Percentiles rank a stretch among this genome's conserved stretches.
These are phyloP conservation scores for Microstegium vimineum DNA, from an alignment of 176 grass and related monocot species.

Conservation along the genomic window DNA sequence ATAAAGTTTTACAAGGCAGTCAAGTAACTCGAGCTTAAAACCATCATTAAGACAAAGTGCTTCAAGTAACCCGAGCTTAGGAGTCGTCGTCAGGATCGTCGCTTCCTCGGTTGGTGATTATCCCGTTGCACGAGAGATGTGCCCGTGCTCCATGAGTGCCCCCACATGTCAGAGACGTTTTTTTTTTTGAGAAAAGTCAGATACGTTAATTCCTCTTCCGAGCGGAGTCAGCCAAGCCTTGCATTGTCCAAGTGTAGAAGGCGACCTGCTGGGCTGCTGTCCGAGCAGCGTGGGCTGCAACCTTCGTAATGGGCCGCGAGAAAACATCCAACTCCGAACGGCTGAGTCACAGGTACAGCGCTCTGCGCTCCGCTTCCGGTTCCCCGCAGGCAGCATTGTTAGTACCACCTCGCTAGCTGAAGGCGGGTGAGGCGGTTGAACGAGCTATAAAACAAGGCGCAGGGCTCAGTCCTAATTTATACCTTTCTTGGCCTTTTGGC, in stretches of 20 bases:
- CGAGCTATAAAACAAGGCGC: not conserved
- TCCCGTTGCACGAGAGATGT: not conserved
- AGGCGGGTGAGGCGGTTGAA: too few relatives aligned
- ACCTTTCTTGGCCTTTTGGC: slow-evolving; percentile 77
- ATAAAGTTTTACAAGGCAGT: not conserved
- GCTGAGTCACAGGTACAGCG: not conserved
- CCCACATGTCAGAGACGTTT: not conserved
- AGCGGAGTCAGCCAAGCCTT: not conserved
- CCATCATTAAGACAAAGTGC: too few relatives aligned
- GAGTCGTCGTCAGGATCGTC: not conserved
- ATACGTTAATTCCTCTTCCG: too few relatives aligned
- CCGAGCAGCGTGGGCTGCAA: not conserved
- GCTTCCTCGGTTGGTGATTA: not conserved
- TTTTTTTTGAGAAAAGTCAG: too few relatives aligned
- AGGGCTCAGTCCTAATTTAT: not conserved
- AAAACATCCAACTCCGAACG: not conserved
- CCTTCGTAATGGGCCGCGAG: not conserved
- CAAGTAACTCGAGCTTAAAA: not conserved
- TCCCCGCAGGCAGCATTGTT: not conserved
- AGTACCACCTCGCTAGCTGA: not conserved
- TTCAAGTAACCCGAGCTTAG: not conserved
- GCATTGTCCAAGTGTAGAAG: not conserved
- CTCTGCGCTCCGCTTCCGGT: too few relatives aligned
- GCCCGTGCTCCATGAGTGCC: not conserved
- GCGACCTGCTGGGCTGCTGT: not conserved